A percentile compares a stretch with the other conserved stretches of the same genome.
Evolutionary conservation across 2,329 filamentous ascomycete species (phyloP).

Genomic region (Diplodia intermedia): DNA sequence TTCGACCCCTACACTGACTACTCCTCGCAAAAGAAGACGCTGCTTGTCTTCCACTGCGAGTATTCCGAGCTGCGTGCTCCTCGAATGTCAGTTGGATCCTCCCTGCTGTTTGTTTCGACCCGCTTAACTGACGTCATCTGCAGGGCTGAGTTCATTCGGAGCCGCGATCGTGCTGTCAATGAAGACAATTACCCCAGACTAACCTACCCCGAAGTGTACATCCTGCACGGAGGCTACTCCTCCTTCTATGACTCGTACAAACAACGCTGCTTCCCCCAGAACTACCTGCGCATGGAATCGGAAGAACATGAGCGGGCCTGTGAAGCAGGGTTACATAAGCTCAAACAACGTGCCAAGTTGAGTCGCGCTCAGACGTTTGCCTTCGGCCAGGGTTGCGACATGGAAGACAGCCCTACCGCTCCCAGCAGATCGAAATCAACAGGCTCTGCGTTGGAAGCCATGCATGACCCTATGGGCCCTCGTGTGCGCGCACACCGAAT

Average conservation of each 20-base stretch:
- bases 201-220: conserved; percentile 97
- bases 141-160: conserved; percentile 84
- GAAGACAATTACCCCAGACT: conserved; percentile 84
- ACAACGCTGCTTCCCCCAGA: conserved; percentile 85
- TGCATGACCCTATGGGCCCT: conserved; percentile 20
- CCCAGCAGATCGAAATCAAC: conserved; percentile 45
- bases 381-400: conserved; percentile 74
- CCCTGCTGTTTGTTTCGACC: conserved; percentile 17
- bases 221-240: conserved; percentile 95
- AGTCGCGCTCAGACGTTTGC: conserved; percentile 92
- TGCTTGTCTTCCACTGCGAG: conserved; percentile 96
- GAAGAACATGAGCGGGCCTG: conserved; percentile 91
- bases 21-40: conserved; percentile 69
- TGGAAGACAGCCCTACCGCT: conserved; percentile 68
- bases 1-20: conserved; percentile 63
- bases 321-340: conserved; percentile 90
- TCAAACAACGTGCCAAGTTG: conserved; percentile 87
- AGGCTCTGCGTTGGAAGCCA: conserved; percentile 42
- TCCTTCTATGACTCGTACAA: conserved; percentile 84
- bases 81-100: conserved; percentile 68
- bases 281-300: conserved; percentile 95
- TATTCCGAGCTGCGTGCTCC: conserved; percentile 97
- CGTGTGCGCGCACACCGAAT: conserved; percentile 42
- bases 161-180: conserved; percentile 85
- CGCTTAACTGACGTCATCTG: conserved; percentile 36